Evolutionary conservation across 495 filamentous ascomycete species (phyloP).

Genomic region (Echria macrotheca): DNA sequence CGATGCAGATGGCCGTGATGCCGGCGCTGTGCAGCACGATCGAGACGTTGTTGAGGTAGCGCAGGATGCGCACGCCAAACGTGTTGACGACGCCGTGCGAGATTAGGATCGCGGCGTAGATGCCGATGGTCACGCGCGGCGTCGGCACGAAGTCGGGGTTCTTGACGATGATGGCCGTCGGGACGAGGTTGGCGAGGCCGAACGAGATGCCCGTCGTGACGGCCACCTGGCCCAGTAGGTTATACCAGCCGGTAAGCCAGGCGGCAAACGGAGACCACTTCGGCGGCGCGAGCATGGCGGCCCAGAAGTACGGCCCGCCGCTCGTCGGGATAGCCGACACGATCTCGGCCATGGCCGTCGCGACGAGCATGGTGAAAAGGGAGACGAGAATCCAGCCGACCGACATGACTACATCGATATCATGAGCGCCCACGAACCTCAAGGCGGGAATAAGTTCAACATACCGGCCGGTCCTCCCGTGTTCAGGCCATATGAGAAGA

Average conservation of each 20-base stretch:
- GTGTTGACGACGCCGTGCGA: conserved; percentile 54
- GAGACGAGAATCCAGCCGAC: conserved; percentile 33
- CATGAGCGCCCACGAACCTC: too few relatives aligned
- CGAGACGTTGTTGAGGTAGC: conserved; percentile 57
- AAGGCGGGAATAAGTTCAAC: too few relatives aligned
- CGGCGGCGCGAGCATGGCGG: conserved; percentile 54
- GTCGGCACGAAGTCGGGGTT: conserved; percentile 44
- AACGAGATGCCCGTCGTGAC: conserved; percentile 66
- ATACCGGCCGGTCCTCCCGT: conserved; percentile 55
- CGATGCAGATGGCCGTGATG: conserved; percentile 51
- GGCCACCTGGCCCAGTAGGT: conserved; percentile 56
- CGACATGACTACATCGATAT: conserved; percentile 35
- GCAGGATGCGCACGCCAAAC: conserved; percentile 52
- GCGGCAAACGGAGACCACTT: conserved; percentile 52
- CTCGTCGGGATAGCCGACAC: conserved; percentile 59
- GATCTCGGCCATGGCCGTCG: conserved; percentile 63
- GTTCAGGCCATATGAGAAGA: conserved; percentile 50
- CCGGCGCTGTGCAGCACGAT: conserved; percentile 57
- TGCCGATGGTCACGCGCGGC: conserved; percentile 52
- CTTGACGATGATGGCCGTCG: conserved; percentile 53
- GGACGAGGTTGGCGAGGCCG: conserved; percentile 55
- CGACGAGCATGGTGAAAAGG: conserved; percentile 33
- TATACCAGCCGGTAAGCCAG: conserved; percentile 64
- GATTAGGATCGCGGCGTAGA: conserved; percentile 55
- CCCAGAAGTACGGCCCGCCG: conserved; percentile 65